Base-by-base conservation (phyloP, 441 rosid genomes). In the Erodium texanum region DNA sequence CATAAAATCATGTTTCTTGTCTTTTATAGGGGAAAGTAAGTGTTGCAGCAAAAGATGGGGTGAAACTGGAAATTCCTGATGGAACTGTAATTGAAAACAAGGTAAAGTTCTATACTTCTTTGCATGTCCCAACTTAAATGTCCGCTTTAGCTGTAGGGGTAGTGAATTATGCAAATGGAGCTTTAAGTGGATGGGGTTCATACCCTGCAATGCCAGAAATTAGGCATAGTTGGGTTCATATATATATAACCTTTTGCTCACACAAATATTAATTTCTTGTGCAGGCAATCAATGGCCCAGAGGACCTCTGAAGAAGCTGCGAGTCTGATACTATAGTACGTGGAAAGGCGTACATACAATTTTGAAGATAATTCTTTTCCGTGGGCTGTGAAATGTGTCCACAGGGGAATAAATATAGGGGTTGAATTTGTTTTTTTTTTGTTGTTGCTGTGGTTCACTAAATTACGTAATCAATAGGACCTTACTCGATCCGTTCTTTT, bases 31-130 rank as follows among this genome's bases (percentile, higher is more conserved):
- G 59, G 15, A 52, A 52, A 52, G 59, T 52, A 52, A 52, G 19
- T 52, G 20, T 52, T 52, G 59, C 59, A 18, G 59, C 59, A 18
- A 52, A 52, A 52, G 59, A 52, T 4, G 29, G 29, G 29, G 29
- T 27, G 59, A 52, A 52, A 16, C 59, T 52, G 59, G 59, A 52
- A 52, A 52, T 52, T 52, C 59, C 59, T 19, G 23, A 52, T 18
- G 59, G 59, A 52, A 16, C 22, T 52, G 23, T 52, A 52, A 16
- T 52, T 52, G 59, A 52, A 18, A 52, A 52, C 59, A 52, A 52
- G 59, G 59, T 52, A 52, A 38, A 38, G 45, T 7, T 38, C 11
- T 0, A 38, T 2, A 1, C 0, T 38, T 27, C 29, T 27, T 1
- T 4, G 4, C 29, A n/a, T n/a, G n/a, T n/a, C n/a, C n/a, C n/a